Percentiles rank a stretch among this genome's conserved stretches.
Conservation (phyloP, 2,329 filamentous ascomycete species). For the Epichloe glyceriae region DNA sequence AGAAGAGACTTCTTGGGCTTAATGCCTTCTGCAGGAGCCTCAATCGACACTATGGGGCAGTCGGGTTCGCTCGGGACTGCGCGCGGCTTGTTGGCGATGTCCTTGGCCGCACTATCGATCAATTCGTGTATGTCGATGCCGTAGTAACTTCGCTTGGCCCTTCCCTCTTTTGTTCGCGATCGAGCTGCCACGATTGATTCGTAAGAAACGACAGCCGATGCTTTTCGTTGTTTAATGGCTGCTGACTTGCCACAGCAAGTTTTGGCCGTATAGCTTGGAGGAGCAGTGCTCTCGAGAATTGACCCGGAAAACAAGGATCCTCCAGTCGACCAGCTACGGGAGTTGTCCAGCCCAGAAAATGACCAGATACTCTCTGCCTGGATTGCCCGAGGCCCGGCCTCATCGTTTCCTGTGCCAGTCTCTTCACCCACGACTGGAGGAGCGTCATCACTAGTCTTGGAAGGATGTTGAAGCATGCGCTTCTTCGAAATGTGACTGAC, state of each 20-base stretch:
- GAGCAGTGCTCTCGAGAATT: constrained; percentile 14
- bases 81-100: constrained; percentile 31
- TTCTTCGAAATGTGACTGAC: constrained; percentile 16
- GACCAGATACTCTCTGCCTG: background rate
- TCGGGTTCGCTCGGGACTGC: constrained; percentile 15
- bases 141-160: constrained; percentile 69
- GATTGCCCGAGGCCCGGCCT: background rate
- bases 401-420: background rate
- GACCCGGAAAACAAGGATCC: constrained; percentile 16
- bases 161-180: constrained; percentile 52
- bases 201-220: constrained; percentile 38
- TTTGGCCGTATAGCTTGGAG: constrained; percentile 28
- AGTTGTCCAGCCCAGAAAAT: background rate
- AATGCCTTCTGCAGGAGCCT: constrained; percentile 20
- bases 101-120: constrained; percentile 55
- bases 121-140: constrained; percentile 83
- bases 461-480: constrained; percentile 18
- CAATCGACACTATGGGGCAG: constrained; percentile 29
- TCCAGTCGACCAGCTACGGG: constrained; percentile 11
- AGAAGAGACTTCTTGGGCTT: constrained; percentile 45
- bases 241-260: constrained; percentile 45
- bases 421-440: background rate
- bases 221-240: constrained; percentile 41
- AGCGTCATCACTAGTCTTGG: background rate
- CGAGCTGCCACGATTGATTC: constrained; percentile 55